Base-by-base conservation (phyloP, 2,329 filamentous ascomycete species). In the Clonostachys chloroleuca region DNA sequence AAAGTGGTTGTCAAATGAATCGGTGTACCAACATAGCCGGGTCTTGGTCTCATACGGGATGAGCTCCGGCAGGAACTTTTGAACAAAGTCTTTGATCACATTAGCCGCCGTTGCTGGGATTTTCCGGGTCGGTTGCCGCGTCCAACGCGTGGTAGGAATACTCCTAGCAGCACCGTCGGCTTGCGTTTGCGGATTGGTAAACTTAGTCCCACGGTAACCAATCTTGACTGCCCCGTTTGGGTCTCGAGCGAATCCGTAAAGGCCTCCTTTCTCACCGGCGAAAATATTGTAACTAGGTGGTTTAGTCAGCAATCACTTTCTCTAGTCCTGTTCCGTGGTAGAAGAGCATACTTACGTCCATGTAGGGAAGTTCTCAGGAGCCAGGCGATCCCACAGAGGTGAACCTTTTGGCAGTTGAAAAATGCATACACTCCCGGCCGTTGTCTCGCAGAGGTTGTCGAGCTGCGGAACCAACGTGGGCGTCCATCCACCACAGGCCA, bases 11-110 rank as follows among this genome's bases (percentile, higher is more conserved):
- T 65, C 60, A 7, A 58, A 61, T 0, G 62, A 59, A 30, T 65
- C 62, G 0, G 60, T 63, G 40, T 63, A 65, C 62, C 62, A 83
- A 61, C 81, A 84, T 5, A 84, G 67, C 24, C 77, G 67, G 0
- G 58, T 61, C 2, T 71, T 66, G 47, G 75, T 52, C 20, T 56
- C 48, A 43, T 60, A 52, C 17, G 51, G 45, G 1, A 50, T 52
- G 7, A 76, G 57, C 43, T 76, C 72, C 0, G 73, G 73, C 5
- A 76, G 52, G 48, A 69, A 67, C 6, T 63, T 58, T 14, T 61
- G 56, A 1, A 72, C 49, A 47, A 74, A 71, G 10, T 44, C 40
- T 42, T 42, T 42, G 6, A 42, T 42, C 3, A 42, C 40, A 20
- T 24, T 17, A 42, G 40, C 18, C 35, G 24, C 46, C 56, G 44